These are phyloP conservation scores for Noccaea caerulescens DNA, from an alignment of 345 rosid genomes.

Conservation along the genomic window DNA sequence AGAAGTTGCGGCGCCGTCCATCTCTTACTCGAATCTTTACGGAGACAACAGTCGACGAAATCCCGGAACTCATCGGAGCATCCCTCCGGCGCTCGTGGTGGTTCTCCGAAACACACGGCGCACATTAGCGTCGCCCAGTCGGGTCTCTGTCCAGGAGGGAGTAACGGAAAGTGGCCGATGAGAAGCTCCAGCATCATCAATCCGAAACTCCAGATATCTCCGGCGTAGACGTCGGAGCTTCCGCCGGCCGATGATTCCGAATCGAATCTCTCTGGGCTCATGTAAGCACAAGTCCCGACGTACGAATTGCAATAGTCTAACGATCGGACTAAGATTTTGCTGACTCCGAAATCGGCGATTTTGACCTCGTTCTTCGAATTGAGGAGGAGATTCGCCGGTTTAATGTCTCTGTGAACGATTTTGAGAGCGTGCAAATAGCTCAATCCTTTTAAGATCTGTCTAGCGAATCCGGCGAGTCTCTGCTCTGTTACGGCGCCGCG, in stretches of 20 bases:
- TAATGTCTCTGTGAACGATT: conserved; percentile 82
- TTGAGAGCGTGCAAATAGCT: conserved; percentile 65
- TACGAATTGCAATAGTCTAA: conserved; percentile 82
- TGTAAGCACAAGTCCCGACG: conserved; percentile 91
- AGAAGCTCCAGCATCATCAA: conserved; percentile 77
- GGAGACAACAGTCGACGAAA: conserved; percentile 75
- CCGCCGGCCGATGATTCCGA: conserved; percentile 64
- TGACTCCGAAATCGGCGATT: conserved; percentile 86
- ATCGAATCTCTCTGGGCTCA: conserved; percentile 92
- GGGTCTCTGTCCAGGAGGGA: conserved; percentile 73
- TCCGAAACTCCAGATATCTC: conserved; percentile 90
- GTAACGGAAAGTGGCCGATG: conserved; percentile 73
- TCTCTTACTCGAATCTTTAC: conserved; percentile 72
- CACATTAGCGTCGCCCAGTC: conserved; percentile 94
- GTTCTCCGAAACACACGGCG: conserved; percentile 85
- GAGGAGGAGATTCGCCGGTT: conserved; percentile 77
- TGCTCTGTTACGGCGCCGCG: conserved; percentile 60
- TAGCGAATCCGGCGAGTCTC: conserved; percentile 54
- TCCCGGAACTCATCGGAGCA: conserved; percentile 69
- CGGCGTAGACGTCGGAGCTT: conserved; percentile 70
- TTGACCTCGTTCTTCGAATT: conserved; percentile 65
- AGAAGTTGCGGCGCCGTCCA: conserved; percentile 76
- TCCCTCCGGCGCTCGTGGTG: conserved; percentile 63
- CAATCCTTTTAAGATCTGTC: conserved; percentile 68
- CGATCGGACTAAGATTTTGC: conserved; percentile 70